phyloP scores from a whole-genome alignment of 192 early-diverging fungal genomes.

The Thamnidium elegans region DNA sequence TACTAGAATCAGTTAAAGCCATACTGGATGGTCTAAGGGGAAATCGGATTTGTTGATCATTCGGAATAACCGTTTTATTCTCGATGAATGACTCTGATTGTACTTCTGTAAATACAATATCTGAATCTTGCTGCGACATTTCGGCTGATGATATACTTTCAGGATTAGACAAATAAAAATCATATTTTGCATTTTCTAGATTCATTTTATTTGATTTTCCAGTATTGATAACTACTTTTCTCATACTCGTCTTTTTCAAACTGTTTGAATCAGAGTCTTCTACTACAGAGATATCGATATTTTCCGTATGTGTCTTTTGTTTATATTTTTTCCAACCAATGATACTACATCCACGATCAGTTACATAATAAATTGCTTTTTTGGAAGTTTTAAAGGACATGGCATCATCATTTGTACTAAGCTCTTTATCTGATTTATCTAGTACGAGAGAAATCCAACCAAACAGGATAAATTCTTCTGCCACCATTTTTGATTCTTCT shows the following conservation, averaged over 20 bases:
- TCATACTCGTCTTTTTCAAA: too few species aligned
- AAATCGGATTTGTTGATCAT: not conserved
- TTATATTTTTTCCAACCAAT: conserved; percentile 10
- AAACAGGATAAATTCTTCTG: conserved; percentile 43
- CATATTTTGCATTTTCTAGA: too few species aligned
- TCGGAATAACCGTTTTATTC: too few species aligned
- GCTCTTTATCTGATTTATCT: conserved; percentile 21
- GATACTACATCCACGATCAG: conserved; percentile 7
- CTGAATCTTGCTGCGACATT: not conserved
- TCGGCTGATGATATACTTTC: too few species aligned
- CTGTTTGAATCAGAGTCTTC: too few species aligned
- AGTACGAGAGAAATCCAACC: conserved; percentile 39
- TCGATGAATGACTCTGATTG: too few species aligned
- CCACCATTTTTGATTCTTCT: conserved; percentile 44
- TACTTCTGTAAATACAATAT: not conserved
- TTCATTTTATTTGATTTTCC: too few species aligned
- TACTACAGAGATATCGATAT: too few species aligned
- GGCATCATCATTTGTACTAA: conserved; percentile 1
- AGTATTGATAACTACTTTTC: too few species aligned
- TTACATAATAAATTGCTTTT: conserved; percentile 17
- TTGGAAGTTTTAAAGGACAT: not conserved
- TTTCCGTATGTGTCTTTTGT: too few species aligned
- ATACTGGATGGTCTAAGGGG: conserved; percentile 2
- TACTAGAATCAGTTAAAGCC: conserved; percentile 10
- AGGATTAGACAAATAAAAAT: too few species aligned